Evolutionary conservation across 305 asterid genomes (phyloP).

Genomic region (Fraxinus velutina): DNA sequence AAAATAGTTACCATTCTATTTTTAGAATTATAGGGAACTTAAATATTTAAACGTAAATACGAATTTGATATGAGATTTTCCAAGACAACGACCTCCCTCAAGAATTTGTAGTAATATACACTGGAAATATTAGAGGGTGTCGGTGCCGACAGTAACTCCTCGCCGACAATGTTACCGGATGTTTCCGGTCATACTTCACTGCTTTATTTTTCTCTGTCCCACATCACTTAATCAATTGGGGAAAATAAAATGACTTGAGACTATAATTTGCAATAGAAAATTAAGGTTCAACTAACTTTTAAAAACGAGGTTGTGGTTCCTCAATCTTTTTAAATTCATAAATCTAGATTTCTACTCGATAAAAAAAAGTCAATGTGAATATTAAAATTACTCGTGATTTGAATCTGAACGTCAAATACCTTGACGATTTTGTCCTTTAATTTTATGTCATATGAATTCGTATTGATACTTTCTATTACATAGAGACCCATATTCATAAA

Average conservation of each 20-base stretch:
- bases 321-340: not conserved
- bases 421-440: not conserved
- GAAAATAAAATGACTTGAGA: not conserved
- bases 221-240: not conserved
- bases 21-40: not conserved
- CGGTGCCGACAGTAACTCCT: slow-evolving; percentile 40
- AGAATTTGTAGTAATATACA: not conserved
- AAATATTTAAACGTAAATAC: not conserved
- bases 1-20: not conserved
- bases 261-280: not conserved
- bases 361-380: no score
- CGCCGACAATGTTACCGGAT: slow-evolving; percentile 36
- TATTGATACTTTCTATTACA: not conserved
- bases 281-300: not conserved
- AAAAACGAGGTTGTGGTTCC: not conserved
- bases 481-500: not conserved
- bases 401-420: not conserved
- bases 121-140: slow-evolving; percentile 27
- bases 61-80: not conserved
- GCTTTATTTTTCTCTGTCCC: not conserved
- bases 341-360: not conserved
- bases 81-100: not conserved
- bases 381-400: not conserved
- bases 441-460: not conserved
- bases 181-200: slow-evolving; percentile 21